Evolutionary conservation across 225 moss, liverwort and hornwort genomes (phyloP).

Genomic region (Polytrichum commune): DNA sequence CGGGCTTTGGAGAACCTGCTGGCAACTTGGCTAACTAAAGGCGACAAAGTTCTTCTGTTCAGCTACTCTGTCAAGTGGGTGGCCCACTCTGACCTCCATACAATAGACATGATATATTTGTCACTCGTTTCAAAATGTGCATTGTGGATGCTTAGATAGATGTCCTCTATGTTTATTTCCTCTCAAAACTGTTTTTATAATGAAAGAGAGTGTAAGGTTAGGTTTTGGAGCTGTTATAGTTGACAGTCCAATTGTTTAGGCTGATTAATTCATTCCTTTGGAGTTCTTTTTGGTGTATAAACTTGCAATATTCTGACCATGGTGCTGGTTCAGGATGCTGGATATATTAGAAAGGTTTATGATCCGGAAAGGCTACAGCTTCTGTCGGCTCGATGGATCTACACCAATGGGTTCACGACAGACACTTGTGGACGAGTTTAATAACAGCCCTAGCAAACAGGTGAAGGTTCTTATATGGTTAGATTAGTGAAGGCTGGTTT

Average conservation of each 20-base stretch:
- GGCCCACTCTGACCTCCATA: background rate
- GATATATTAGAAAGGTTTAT: constrained; percentile 86
- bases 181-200: too few species aligned
- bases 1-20: constrained; percentile 66
- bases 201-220: too few species aligned
- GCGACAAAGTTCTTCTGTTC: constrained; percentile 91
- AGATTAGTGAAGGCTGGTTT: too few species aligned
- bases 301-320: too few species aligned
- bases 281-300: too few species aligned
- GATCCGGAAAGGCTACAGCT: constrained; percentile 76
- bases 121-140: too few species aligned
- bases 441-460: constrained; percentile 87
- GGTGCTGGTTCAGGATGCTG: constrained; percentile 63
- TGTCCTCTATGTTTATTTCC: too few species aligned
- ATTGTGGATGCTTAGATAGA: too few species aligned
- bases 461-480: constrained; percentile 16
- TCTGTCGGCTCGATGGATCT: constrained; percentile 79
- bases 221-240: too few species aligned
- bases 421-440: constrained; percentile 85
- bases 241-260: too few species aligned
- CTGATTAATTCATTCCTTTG: too few species aligned
- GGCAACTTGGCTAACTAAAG: constrained; percentile 61
- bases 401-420: constrained; percentile 76
- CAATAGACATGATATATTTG: too few species aligned
- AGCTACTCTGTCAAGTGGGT: constrained; percentile 85